phyloP scores from a whole-genome alignment of 225 moss, liverwort and hornwort species.

The Ulota crispa region DNA sequence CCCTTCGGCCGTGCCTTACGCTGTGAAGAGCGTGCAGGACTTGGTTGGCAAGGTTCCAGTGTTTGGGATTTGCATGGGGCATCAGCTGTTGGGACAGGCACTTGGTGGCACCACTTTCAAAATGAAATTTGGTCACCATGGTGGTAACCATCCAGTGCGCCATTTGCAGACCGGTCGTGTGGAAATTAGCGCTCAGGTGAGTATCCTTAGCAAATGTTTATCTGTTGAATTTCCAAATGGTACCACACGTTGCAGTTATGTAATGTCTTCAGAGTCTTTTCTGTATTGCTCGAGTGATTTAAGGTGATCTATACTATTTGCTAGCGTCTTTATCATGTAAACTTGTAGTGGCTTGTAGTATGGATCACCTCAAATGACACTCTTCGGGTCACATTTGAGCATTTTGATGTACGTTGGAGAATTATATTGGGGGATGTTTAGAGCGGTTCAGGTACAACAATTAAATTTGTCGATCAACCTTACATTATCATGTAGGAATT shows the following conservation, averaged over 20 bases:
- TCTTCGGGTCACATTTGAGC: not conserved
- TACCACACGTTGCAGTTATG: not conserved
- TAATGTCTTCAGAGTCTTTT: not conserved
- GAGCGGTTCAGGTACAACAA: not conserved
- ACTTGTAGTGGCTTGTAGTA: too few relatives aligned
- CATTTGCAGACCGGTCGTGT: constrained; percentile 85
- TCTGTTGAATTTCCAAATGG: not conserved
- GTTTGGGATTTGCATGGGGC: constrained; percentile 99
- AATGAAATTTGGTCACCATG: constrained; percentile 99
- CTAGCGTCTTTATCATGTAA: too few relatives aligned
- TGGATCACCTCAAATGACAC: not conserved
- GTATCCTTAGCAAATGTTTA: not conserved
- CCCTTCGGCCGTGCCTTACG: constrained; percentile 95
- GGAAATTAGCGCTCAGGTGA: constrained; percentile 94
- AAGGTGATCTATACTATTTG: too few relatives aligned
- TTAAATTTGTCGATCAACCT: not conserved
- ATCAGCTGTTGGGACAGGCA: constrained; percentile 94
- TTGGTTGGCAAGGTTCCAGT: constrained; percentile 87
- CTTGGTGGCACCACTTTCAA: constrained; percentile 93
- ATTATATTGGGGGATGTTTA: not conserved
- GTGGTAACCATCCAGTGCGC: constrained; percentile 97
- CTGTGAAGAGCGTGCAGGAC: constrained; percentile 81
- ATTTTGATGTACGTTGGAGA: not conserved
- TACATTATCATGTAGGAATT: not conserved
- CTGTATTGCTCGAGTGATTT: not conserved